Evolutionary conservation across 306 rosid genomes (phyloP).

Genomic region (Lablab purpureus): DNA sequence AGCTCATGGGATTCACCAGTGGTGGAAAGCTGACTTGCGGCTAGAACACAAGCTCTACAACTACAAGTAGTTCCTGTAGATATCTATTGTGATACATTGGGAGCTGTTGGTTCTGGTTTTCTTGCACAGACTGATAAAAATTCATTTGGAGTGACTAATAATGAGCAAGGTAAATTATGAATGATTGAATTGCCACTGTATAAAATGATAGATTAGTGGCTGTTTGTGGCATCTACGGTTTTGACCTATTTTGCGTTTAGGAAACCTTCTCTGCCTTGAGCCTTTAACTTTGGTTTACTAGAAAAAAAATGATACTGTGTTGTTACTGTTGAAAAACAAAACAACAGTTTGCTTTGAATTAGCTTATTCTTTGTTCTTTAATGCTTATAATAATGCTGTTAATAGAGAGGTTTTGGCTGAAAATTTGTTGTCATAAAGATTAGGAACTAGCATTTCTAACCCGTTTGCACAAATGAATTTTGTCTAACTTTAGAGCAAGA

Average conservation of each 20-base stretch:
- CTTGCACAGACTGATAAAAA: constrained; percentile 1
- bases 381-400: neutral
- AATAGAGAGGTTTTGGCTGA: neutral
- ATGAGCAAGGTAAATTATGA: neutral
- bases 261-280: neutral
- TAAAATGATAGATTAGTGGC: neutral
- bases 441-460: neutral
- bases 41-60: constrained; percentile 57
- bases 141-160: neutral
- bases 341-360: neutral
- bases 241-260: neutral
- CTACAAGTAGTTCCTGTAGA: constrained; percentile 53
- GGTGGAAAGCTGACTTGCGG: constrained; percentile 80
- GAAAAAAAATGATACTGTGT: neutral
- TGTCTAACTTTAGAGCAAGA: no score
- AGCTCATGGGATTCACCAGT: constrained; percentile 98
- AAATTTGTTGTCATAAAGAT: neutral
- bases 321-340: neutral
- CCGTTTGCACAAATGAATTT: no score
- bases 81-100: constrained; percentile 10
- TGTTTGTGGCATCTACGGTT: neutral
- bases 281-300: neutral
- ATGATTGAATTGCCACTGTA: neutral
- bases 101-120: constrained; percentile 18
- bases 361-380: neutral